Base-by-base conservation (phyloP, 306 rosid species). In the Vigna radiata region DNA sequence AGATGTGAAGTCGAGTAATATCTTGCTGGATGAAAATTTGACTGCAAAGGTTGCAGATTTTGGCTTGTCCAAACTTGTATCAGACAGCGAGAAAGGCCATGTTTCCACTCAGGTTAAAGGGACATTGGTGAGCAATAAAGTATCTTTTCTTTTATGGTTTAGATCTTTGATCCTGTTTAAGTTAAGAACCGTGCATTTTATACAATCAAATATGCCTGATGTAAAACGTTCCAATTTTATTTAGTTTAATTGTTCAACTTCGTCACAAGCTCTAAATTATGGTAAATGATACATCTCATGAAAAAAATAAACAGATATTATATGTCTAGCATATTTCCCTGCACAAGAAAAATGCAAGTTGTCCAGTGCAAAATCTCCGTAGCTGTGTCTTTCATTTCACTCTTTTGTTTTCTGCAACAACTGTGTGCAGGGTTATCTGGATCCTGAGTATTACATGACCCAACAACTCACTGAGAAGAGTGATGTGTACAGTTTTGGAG, bases 101-200 rank as follows among this genome's bases (percentile, higher is more conserved):
- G 96, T 95, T 50, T 92, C 97, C 13, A 95, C 97, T 65, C 97
- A 95, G 83, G 98, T 92, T 29, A 95, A 95, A 83, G 98, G 97
- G 73, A 95, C 99, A 70, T 36, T 95, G 93, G 97, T 95, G 41
- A 85, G 96, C 50, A 55, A 50, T 43, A 50, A 27, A 39, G 39
- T 21, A 72, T 67, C 41, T 16, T 66, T 37, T 64, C 36, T 62
- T 53, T 19, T 50, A 61, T 52, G 70, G 44, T 16, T 31, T 8
- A 65, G 19, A 73, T 49, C n/a, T 73, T 80, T 29, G n/a, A 46
- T 80, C 29, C 36, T 61, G 50, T 46, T 54, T 54, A 8, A 16
- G 50, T 19, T 77, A 15, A 23, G 50, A 17, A 16, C 69, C 49
- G 29, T 67, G 46, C 69, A 56, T 33, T 19, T 31, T 33, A 58